Evolutionary conservation across 371 early-diverging fungal species (phyloP), one percentile per base, ranked within the genome.

Genomic region (Hamiltosporidium magnivora): DNA sequence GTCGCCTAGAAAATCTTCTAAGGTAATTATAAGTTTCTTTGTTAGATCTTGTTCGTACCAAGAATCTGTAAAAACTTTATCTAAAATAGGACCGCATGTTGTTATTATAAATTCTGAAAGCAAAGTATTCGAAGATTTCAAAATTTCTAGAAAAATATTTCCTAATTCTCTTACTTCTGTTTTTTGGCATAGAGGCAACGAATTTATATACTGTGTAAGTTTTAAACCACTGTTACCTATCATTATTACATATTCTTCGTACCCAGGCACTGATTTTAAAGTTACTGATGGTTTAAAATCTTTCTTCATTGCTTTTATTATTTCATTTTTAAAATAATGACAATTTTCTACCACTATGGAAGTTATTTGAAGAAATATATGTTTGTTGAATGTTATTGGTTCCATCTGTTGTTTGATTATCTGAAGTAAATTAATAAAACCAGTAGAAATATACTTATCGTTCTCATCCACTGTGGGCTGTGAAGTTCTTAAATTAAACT

Each of bases 221-320:
- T 70, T 79, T 37, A 82, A 73, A 9, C 80, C 80, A 46, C 78
- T 75, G 53, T 82, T 82, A n/a, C 79, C 80, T 55, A 82, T 59
- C 75, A 80, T 75, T 40, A 82, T 80, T 14, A 70, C 71, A 61
- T 79, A 82, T 54, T 82, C 82, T 66, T 82, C 80, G 68, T 74
- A 82, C 9, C 82, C 82, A 53, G 71, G 75, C 41, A 67, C 67
- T 3, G 71, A 66, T 63, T 75, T 80, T 44, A 71, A 61, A 44
- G 72, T 61, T 37, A 71, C 66, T 0, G 70, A 58, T 8, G 68
- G 64, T 37, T 42, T 39, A 58, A 75, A 74, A 25, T 82, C 82
- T 44, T 65, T 71, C 14, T 79, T 62, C 41, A 82, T 65, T 2
- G 63, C 70, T 8, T 54, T 56, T 39, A 64, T 56, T 38, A 82